phyloP scores from a whole-genome alignment of 192 early-diverging fungal genomes.

The Glomus cerebriforme region DNA sequence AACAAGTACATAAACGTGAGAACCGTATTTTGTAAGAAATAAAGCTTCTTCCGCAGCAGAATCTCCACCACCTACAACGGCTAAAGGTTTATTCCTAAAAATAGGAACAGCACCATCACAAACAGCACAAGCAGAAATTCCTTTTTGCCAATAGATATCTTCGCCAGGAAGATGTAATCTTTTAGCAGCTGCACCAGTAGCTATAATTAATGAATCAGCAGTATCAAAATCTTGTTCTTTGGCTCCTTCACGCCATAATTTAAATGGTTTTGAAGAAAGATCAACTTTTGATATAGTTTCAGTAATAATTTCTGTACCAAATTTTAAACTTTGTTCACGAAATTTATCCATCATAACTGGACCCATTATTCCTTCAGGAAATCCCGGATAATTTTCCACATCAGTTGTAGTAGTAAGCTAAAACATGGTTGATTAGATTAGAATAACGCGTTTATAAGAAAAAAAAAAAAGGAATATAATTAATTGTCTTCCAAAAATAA shows the following conservation, averaged over 20 bases:
- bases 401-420: conserved; percentile 96
- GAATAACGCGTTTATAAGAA: background rate
- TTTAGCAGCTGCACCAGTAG: conserved; percentile 99
- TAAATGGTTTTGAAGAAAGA: conserved; percentile 77
- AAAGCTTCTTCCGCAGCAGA: conserved; percentile 95
- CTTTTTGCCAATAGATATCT: conserved; percentile 95
- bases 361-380: conserved; percentile 89
- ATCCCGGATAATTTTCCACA: conserved; percentile 95
- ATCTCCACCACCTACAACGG: conserved; percentile 96
- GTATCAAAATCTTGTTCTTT: conserved; percentile 74
- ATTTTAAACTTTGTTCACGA: conserved; percentile 81
- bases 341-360: conserved; percentile 85
- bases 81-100: conserved; percentile 94
- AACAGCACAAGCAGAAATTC: conserved; percentile 98
- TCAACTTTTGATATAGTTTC: conserved; percentile 93
- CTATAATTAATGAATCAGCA: conserved; percentile 85
- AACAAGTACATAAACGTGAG: conserved; percentile 91
- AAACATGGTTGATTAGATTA: conserved; percentile 34
- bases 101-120: conserved; percentile 98
- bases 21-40: conserved; percentile 96
- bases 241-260: conserved; percentile 81
- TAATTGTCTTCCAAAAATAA: background rate
- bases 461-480: background rate
- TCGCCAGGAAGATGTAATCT: conserved; percentile 87
- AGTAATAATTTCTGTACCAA: conserved; percentile 85